Evolutionary conservation across 352 stramenopile genomes (phyloP).

Genomic region (Phytophthora ramorum): DNA sequence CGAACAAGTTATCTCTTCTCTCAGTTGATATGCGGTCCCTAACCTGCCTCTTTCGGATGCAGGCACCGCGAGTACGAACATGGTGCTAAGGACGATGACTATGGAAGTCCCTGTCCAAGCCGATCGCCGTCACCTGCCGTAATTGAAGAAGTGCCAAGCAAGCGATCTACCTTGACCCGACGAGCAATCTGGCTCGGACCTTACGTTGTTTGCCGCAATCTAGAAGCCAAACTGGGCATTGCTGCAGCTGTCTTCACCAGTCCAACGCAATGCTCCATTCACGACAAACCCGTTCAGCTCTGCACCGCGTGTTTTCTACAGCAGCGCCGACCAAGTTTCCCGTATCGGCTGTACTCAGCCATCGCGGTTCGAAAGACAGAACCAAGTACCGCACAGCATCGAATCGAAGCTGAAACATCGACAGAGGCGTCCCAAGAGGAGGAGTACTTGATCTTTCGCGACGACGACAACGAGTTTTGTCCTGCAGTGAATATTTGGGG

Average conservation of each 20-base stretch:
- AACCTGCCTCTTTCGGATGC: background rate
- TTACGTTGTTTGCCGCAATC: constrained; percentile 41
- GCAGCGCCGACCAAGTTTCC: constrained; percentile 25
- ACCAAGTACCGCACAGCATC: constrained; percentile 13
- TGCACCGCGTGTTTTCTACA: constrained; percentile 41
- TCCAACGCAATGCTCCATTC: constrained; percentile 24
- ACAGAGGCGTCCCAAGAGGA: constrained; percentile 10
- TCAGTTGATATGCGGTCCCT: background rate
- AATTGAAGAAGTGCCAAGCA: constrained; percentile 8
- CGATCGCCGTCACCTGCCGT: background rate
- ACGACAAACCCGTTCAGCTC: constrained; percentile 30
- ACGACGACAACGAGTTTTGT: constrained; percentile 42
- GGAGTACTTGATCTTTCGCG: constrained; percentile 36
- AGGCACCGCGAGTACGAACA: constrained; percentile 35
- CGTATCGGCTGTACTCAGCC: constrained; percentile 39
- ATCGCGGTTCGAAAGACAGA: constrained; percentile 23
- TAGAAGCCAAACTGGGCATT: constrained; percentile 48
- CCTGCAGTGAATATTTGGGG: constrained; percentile 43
- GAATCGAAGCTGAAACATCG: constrained; percentile 31
- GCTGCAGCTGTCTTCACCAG: constrained; percentile 8
- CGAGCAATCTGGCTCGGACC: constrained; percentile 55
- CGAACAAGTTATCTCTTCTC: background rate
- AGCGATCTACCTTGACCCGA: constrained; percentile 2
- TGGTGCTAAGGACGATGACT: constrained; percentile 11
- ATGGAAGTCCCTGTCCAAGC: constrained; percentile 4